phyloP scores from a whole-genome alignment of 768 basidiomycete species.

The Myochromella boudieri region DNA sequence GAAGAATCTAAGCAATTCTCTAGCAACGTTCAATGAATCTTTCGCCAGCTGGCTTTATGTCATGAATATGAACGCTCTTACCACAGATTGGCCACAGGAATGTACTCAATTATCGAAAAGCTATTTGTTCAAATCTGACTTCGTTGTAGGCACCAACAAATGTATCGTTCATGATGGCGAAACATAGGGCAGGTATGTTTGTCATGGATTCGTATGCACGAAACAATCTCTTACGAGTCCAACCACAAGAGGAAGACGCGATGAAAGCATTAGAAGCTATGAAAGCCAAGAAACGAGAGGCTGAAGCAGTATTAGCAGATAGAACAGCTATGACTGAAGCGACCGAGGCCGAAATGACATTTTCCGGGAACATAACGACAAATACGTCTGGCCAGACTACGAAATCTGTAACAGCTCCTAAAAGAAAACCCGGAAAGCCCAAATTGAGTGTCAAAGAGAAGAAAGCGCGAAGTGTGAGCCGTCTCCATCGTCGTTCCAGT shows the following conservation, averaged over 20 bases:
- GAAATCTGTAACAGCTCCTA: constrained; percentile 36
- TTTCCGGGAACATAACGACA: constrained; percentile 38
- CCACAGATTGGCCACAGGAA: constrained; percentile 92
- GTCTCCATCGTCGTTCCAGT: not conserved
- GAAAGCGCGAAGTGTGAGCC: constrained; percentile 72
- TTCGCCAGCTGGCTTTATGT: constrained; percentile 91
- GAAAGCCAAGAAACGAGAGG: constrained; percentile 37
- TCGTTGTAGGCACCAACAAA: constrained; percentile 54
- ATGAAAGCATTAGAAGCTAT: constrained; percentile 54
- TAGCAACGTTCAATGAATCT: constrained; percentile 87
- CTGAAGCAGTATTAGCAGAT: constrained; percentile 30
- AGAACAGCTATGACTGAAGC: constrained; percentile 41
- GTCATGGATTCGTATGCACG: not conserved
- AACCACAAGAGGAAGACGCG: constrained; percentile 57
- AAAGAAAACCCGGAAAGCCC: constrained; percentile 61
- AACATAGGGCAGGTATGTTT: constrained; percentile 56
- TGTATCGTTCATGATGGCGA: constrained; percentile 58
- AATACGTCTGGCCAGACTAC: constrained; percentile 32
- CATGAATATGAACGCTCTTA: constrained; percentile 93
- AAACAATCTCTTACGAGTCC: not conserved
- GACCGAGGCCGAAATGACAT: constrained; percentile 41
- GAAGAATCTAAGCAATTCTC: constrained; percentile 67
- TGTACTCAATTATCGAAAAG: constrained; percentile 12
- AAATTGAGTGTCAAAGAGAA: constrained; percentile 80
- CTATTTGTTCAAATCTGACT: not conserved